A percentile compares a stretch with the other conserved stretches of the same genome.
Conservation (phyloP, 192 early-diverging fungal species). For the Dimargaris cristalligena region DNA sequence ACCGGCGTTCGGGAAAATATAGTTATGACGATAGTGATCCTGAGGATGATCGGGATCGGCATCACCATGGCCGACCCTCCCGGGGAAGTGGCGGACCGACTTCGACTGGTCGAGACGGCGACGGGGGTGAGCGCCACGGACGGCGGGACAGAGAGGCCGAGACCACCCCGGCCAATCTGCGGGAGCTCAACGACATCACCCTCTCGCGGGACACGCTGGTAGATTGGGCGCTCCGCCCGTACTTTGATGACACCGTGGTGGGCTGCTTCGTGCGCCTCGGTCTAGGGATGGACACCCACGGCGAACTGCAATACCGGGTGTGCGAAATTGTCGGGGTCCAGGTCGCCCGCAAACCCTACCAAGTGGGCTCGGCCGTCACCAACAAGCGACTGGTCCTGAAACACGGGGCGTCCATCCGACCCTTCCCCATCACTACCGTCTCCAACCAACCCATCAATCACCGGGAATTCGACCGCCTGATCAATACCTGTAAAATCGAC, state of each 20-base stretch:
- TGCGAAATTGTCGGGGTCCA: conserved; percentile 27
- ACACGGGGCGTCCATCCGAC: conserved; percentile 48
- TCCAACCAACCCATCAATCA: conserved; percentile 52
- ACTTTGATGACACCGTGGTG: conserved; percentile 43
- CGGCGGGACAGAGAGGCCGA: no score
- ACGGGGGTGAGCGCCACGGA: no score
- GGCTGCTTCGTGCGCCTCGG: conserved; percentile 53
- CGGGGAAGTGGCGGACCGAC: no score
- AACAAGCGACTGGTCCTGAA: conserved; percentile 46
- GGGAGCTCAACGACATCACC: conserved; percentile 41
- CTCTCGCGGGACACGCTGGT: conserved; percentile 48
- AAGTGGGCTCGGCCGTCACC: conserved; percentile 37
- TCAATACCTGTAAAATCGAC: conserved; percentile 29
- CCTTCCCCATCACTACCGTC: conserved; percentile 57
- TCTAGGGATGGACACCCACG: conserved; percentile 37
- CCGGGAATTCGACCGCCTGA: conserved; percentile 40
- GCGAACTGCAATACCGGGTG: conserved; percentile 39
- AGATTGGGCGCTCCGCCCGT: conserved; percentile 53
- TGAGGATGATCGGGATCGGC: no score
- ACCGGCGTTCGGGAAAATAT: no score
- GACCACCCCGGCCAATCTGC: conserved; percentile 28
- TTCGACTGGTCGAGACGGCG: no score
- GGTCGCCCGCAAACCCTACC: conserved; percentile 33
- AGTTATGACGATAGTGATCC: no score
- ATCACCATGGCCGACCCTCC: no score